These are phyloP conservation scores for Rhododendron simsii DNA, from an alignment of 148 eudicot species.

Conservation along the genomic window DNA sequence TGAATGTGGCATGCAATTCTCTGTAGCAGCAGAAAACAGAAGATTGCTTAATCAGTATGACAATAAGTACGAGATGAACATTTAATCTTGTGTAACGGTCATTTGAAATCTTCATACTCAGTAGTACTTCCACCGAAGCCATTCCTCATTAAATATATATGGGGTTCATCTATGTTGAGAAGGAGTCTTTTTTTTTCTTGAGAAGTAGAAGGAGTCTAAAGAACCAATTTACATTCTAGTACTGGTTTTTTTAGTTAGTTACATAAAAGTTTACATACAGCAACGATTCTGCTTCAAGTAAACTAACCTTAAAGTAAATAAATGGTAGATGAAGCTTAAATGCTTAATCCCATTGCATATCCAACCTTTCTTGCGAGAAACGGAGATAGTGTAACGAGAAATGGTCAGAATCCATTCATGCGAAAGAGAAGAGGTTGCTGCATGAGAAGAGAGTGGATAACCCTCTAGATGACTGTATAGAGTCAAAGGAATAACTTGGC, in stretches of 20 bases:
- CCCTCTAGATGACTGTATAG: background rate
- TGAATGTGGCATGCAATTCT: constrained; percentile 89
- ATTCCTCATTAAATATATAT: background rate
- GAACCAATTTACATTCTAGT: background rate
- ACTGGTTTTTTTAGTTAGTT: background rate
- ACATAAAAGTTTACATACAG: background rate
- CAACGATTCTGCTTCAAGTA: background rate
- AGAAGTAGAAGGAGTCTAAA: background rate
- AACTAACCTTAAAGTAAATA: background rate
- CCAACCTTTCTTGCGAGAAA: background rate
- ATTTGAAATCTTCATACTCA: background rate
- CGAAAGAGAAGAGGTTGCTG: background rate
- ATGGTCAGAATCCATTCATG: background rate
- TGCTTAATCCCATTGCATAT: background rate
- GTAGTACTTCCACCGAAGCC: background rate
- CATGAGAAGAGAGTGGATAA: background rate
- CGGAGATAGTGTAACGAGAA: background rate
- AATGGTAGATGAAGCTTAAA: background rate
- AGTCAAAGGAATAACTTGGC: background rate
- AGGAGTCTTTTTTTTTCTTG: too few relatives aligned
- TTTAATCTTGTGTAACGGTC: background rate
- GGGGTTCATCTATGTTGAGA: background rate
- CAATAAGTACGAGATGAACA: background rate
- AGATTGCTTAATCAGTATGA: background rate
- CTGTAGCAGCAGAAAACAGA: constrained; percentile 33